These are phyloP conservation scores for Penstemon eatonii DNA, from an alignment of 257 asterid genomes.

Conservation along the genomic window DNA sequence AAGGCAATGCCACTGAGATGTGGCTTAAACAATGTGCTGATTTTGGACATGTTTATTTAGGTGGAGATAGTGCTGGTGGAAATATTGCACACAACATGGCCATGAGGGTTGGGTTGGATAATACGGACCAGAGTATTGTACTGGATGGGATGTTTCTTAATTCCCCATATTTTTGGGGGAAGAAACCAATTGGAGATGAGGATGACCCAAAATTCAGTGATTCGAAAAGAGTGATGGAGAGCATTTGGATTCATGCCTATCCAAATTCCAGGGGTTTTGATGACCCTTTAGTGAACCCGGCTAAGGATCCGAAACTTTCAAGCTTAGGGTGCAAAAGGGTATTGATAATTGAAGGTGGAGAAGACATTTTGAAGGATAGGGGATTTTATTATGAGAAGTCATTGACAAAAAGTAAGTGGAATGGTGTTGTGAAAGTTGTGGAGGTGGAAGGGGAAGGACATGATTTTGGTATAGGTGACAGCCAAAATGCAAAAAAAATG, in stretches of 20 bases:
- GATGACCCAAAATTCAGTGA: background rate
- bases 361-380: background rate
- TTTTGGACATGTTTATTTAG: background rate
- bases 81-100: constrained; percentile 17
- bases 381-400: background rate
- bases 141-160: background rate
- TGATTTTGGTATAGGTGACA: background rate
- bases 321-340: background rate
- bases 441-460: constrained; percentile 18
- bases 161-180: constrained; percentile 9
- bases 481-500: background rate
- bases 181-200: background rate
- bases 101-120: background rate
- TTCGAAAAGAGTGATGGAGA: background rate
- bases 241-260: background rate
- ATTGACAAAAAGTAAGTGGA: constrained; percentile 12
- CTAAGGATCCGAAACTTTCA: background rate
- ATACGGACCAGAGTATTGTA: background rate
- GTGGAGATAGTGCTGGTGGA: constrained; percentile 5
- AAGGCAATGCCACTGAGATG: background rate
- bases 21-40: background rate
- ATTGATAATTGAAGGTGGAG: background rate
- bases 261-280: background rate
- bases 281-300: constrained; percentile 12
- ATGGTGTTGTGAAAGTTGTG: background rate